A percentile compares a stretch with the other conserved stretches of the same genome.
Evolutionary conservation across 768 basidiomycete species (phyloP).

Genomic region (Sutorius australiensis): DNA sequence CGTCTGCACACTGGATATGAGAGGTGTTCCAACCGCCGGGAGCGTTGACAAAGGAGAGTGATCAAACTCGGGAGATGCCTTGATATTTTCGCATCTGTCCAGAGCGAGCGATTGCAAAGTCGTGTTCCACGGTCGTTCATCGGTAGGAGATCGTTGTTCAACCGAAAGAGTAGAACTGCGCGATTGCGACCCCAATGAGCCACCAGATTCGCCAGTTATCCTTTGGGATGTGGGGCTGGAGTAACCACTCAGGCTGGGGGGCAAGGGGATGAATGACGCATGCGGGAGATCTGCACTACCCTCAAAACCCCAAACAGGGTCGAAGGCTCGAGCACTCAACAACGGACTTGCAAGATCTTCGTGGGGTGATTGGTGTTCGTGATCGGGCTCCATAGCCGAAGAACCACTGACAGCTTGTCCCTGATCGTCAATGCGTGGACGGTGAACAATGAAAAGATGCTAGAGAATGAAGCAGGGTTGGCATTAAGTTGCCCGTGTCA

Average conservation of each 20-base stretch:
- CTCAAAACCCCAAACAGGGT: slow-evolving; percentile 25
- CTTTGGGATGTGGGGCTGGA: slow-evolving; percentile 32
- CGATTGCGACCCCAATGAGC: slow-evolving; percentile 22
- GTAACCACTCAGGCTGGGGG: slow-evolving; percentile 28
- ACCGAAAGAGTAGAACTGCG: slow-evolving; percentile 31
- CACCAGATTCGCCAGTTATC: slow-evolving; percentile 10
- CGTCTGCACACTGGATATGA: slow-evolving; percentile 12
- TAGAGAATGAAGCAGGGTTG: slow-evolving; percentile 3
- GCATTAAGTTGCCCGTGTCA: not conserved
- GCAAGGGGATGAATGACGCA: slow-evolving; percentile 30
- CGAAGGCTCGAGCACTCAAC: slow-evolving; percentile 11
- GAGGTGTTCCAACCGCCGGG: slow-evolving; percentile 30
- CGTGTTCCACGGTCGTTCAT: slow-evolving; percentile 12
- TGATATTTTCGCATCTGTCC: slow-evolving; percentile 3
- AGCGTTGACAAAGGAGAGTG: slow-evolving; percentile 32
- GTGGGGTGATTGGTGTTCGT: not conserved
- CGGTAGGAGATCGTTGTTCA: slow-evolving; percentile 25
- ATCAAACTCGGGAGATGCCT: slow-evolving; percentile 18
- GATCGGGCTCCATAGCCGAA: not conserved
- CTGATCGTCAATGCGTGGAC: slow-evolving; percentile 17
- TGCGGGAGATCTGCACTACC: slow-evolving; percentile 15
- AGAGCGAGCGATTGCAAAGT: slow-evolving; percentile 8
- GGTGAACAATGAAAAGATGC: slow-evolving; percentile 29
- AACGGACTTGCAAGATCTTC: slow-evolving; percentile 7
- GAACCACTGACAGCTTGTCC: not conserved